phyloP scores from a whole-genome alignment of 2,329 filamentous ascomycete genomes.

The Colletotrichum limetticola region DNA sequence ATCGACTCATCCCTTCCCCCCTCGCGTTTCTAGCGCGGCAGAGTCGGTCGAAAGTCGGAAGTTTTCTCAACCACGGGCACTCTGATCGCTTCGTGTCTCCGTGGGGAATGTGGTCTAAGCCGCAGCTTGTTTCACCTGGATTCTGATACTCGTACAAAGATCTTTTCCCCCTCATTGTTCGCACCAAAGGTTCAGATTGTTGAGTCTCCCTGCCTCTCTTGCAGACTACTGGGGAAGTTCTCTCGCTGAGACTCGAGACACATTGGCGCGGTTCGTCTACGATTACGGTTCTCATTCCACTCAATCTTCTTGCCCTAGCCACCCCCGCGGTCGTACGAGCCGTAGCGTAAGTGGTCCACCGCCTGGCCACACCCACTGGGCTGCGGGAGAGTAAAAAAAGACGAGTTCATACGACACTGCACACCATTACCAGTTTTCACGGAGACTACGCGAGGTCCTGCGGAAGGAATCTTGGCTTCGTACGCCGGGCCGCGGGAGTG shows the following conservation, averaged over 20 bases:
- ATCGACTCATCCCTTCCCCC: constrained; percentile 3
- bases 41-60: constrained; percentile 20
- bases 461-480: background rate
- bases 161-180: background rate
- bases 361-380: background rate
- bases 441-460: background rate
- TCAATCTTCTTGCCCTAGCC: constrained; percentile 14
- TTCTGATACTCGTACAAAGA: constrained; percentile 24
- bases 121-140: constrained; percentile 25
- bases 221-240: background rate
- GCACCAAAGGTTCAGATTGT: background rate
- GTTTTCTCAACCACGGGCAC: background rate
- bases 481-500: background rate
- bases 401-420: background rate
- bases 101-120: background rate
- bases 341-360: background rate
- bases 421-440: background rate
- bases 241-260: constrained; percentile 13
- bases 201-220: background rate
- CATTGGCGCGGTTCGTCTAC: background rate
- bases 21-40: constrained; percentile 21
- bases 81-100: background rate
- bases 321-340: background rate
- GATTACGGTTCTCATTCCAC: background rate
- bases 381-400: background rate